Evolutionary conservation across 2,329 filamentous ascomycete species (phyloP).

Genomic region (Epichloe sylvatica): DNA sequence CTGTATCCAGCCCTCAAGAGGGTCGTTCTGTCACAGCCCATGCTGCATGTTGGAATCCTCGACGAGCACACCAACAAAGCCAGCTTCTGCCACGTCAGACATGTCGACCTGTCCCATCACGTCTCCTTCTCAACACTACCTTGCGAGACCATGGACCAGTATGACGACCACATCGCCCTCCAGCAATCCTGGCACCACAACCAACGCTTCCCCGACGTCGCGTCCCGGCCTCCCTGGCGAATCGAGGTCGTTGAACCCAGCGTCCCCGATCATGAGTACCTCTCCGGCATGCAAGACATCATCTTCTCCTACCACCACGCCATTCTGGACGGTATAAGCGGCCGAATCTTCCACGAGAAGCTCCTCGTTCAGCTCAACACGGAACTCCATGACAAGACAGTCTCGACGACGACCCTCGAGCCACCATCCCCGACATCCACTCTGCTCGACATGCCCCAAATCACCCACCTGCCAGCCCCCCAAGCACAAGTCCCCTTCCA

Average conservation of each 20-base stretch:
- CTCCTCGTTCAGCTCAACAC: slow-evolving; percentile 30
- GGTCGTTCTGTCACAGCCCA: slow-evolving; percentile 29
- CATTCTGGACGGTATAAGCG: slow-evolving; percentile 37
- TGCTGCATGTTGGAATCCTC: slow-evolving; percentile 34
- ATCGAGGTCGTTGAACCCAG: slow-evolving; percentile 22
- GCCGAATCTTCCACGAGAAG: slow-evolving; percentile 32
- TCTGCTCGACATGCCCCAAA: neutral
- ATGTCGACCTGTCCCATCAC: slow-evolving; percentile 30
- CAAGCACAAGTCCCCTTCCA: slow-evolving; percentile 28
- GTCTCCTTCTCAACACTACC: slow-evolving; percentile 21
- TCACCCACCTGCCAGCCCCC: slow-evolving; percentile 17
- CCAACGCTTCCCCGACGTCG: slow-evolving; percentile 26
- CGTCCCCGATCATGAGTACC: slow-evolving; percentile 2
- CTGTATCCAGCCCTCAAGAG: slow-evolving; percentile 25
- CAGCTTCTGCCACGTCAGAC: slow-evolving; percentile 27
- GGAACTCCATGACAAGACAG: neutral
- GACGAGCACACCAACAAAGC: slow-evolving; percentile 30
- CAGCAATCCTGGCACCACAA: slow-evolving; percentile 27
- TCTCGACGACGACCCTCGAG: neutral
- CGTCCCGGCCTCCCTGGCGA: slow-evolving; percentile 32
- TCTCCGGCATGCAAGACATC: slow-evolving; percentile 22
- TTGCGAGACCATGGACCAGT: slow-evolving; percentile 11
- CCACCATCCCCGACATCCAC: slow-evolving; percentile 19
- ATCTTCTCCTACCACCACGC: slow-evolving; percentile 39
- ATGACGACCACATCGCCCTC: slow-evolving; percentile 18